These are phyloP conservation scores for Penicillium sp. DNA, from an alignment of 2,329 filamentous ascomycete genomes.

Conservation along the genomic window DNA sequence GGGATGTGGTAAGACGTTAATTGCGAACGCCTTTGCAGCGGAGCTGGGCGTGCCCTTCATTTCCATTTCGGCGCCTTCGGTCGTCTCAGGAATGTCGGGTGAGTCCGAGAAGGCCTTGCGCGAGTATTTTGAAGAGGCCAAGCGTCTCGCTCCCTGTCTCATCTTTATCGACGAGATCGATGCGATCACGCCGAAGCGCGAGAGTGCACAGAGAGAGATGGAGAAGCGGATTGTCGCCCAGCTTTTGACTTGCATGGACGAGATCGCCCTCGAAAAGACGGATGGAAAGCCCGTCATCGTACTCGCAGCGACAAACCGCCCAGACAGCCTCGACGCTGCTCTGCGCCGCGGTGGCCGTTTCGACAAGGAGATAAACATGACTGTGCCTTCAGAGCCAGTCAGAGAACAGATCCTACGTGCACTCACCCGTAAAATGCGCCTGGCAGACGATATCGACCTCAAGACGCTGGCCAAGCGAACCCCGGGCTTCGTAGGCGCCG, in stretches of 20 bases:
- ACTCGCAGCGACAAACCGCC: slow-evolving; percentile 84
- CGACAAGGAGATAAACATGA: slow-evolving; percentile 80
- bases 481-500: slow-evolving; percentile 88
- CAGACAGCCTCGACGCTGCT: slow-evolving; percentile 80
- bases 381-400: slow-evolving; percentile 76
- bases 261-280: slow-evolving; percentile 68
- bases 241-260: slow-evolving; percentile 82
- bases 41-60: slow-evolving; percentile 75
- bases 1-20: slow-evolving; percentile 82
- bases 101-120: slow-evolving; percentile 85
- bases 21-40: slow-evolving; percentile 76
- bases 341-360: slow-evolving; percentile 73
- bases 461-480: slow-evolving; percentile 74
- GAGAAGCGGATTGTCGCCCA: slow-evolving; percentile 83
- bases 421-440: slow-evolving; percentile 63
- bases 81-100: slow-evolving; percentile 83
- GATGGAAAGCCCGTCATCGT: slow-evolving; percentile 80
- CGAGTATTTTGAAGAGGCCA: slow-evolving; percentile 84
- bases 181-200: slow-evolving; percentile 81
- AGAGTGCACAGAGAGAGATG: slow-evolving; percentile 81
- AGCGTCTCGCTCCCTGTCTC: slow-evolving; percentile 79
- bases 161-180: slow-evolving; percentile 93
- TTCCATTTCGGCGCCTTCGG: slow-evolving; percentile 74
- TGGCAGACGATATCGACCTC: slow-evolving; percentile 73
- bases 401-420: slow-evolving; percentile 75